Conservation (phyloP, 345 rosid species). For the Eucalyptus cladocalyx region DNA sequence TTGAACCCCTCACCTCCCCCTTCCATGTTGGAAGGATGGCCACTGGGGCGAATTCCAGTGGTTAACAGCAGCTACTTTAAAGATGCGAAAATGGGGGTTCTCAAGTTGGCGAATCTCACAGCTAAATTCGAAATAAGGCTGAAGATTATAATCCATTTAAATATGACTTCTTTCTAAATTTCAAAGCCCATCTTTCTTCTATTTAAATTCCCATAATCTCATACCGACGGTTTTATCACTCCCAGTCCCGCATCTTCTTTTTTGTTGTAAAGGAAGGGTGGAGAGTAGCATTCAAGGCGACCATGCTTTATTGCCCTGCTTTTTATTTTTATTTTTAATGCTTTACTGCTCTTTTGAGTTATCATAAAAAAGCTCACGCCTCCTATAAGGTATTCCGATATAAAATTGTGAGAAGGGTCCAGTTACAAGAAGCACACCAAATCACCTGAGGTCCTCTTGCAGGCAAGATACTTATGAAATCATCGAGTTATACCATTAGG, state of each 20-base stretch:
- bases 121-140: not conserved
- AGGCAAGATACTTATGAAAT: too few relatives aligned
- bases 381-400: too few relatives aligned
- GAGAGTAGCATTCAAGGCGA: not conserved
- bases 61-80: not conserved
- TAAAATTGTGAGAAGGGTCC: too few relatives aligned
- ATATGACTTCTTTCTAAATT: not conserved
- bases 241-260: not conserved
- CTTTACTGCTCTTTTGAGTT: too few relatives aligned
- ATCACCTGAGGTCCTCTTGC: fast-evolving
- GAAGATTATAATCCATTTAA: not conserved
- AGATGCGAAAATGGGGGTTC: not conserved
- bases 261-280: not conserved
- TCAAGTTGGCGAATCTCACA: not conserved
- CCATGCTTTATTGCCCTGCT: not conserved
- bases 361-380: too few relatives aligned
- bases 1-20: too few relatives aligned
- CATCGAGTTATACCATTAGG: too few relatives aligned
- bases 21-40: too few relatives aligned
- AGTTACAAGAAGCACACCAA: too few relatives aligned
- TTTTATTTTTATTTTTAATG: too few relatives aligned
- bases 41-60: too few relatives aligned
- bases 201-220: not conserved
- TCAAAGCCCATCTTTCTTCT: not conserved
- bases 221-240: too few relatives aligned